phyloP scores from a whole-genome alignment of 2,329 filamentous ascomycete species.

The Monosporascus ibericus region DNA sequence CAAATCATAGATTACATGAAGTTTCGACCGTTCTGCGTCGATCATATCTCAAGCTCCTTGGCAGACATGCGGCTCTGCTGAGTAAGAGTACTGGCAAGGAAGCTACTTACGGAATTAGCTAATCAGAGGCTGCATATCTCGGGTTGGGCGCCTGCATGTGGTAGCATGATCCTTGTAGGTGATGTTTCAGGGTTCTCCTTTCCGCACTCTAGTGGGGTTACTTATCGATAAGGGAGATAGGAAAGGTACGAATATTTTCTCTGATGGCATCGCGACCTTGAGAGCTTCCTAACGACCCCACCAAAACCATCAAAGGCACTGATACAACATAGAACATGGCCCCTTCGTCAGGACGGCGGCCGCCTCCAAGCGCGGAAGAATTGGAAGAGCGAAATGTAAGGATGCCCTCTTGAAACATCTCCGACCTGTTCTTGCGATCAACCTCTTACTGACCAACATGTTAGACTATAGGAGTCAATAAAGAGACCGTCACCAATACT shows the following conservation, averaged over 20 bases:
- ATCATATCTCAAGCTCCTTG: no score
- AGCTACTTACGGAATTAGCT: not conserved
- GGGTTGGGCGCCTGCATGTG: not conserved
- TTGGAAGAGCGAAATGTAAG: constrained; percentile 24
- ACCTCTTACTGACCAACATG: constrained; percentile 9
- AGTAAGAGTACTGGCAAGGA: no score
- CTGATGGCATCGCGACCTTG: constrained; percentile 5
- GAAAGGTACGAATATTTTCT: constrained; percentile 1
- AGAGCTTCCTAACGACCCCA: constrained; percentile 15
- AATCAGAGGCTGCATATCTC: not conserved
- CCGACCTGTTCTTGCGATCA: not conserved
- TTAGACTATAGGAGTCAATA: constrained; percentile 79
- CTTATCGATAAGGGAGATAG: not conserved
- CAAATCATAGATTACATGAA: no score
- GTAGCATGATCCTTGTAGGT: no score
- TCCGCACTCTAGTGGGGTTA: not conserved
- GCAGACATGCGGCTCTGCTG: no score
- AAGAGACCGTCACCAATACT: constrained; percentile 86
- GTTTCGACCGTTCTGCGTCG: no score
- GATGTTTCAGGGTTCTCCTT: no score
- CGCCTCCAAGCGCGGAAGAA: constrained; percentile 17
- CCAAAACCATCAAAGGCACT: constrained; percentile 9
- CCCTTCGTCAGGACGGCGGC: constrained; percentile 19
- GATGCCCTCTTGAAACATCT: not conserved
- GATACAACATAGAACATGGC: constrained; percentile 20